phyloP scores from a whole-genome alignment of 2,329 filamentous ascomycete species.

The Arthrocladium fulminans region DNA sequence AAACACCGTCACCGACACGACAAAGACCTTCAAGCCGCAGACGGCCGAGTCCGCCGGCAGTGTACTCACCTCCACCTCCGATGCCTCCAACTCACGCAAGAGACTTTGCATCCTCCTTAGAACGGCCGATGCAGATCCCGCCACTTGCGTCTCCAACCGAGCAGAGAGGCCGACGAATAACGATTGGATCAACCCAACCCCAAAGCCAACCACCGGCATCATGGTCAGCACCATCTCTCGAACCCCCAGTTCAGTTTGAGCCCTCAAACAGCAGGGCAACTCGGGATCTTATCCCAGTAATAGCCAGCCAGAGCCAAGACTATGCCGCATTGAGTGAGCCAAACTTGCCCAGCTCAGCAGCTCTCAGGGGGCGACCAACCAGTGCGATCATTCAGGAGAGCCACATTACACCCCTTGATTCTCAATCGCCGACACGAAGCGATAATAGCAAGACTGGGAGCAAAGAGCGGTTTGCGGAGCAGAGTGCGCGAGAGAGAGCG shows the following conservation, averaged over 20 bases:
- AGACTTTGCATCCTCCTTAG: slow-evolving; percentile 1
- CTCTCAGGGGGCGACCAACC: not conserved
- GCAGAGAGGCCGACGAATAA: not conserved
- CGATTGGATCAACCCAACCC: not conserved
- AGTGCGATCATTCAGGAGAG: not conserved
- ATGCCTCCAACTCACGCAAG: not conserved
- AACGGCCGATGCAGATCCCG: not conserved
- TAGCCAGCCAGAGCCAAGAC: not conserved
- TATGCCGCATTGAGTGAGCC: not conserved
- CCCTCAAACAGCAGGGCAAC: not conserved
- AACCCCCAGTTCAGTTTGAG: not conserved
- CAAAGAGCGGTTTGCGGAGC: slow-evolving; percentile 7
- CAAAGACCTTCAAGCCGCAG: slow-evolving; percentile 1
- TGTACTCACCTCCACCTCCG: slow-evolving; percentile 3
- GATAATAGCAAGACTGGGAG: slow-evolving; percentile 1
- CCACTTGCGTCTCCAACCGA: not conserved
- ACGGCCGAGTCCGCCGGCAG: slow-evolving; percentile 4
- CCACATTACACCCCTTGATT: not conserved
- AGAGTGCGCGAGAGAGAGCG: slow-evolving; percentile 6
- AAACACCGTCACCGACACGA: not conserved
- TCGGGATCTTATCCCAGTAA: not conserved
- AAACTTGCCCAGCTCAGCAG: not conserved
- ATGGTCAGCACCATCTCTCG: not conserved
- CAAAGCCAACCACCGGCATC: not conserved
- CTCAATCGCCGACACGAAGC: not conserved